Evolutionary conservation across 352 stramenopile species (phyloP).

Genomic region (Pythium aphanidermatum): DNA sequence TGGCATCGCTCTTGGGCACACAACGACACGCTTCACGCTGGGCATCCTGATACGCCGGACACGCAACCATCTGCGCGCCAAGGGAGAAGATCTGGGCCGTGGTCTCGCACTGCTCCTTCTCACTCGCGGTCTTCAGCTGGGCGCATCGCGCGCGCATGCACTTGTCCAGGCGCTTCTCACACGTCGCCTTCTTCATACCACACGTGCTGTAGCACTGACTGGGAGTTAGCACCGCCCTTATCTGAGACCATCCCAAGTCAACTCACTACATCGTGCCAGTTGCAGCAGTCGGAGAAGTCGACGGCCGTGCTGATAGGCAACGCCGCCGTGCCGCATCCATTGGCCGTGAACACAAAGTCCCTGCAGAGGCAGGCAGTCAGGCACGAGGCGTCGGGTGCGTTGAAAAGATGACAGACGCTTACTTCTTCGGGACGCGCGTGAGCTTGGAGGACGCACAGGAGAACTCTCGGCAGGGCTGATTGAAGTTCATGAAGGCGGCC

Average conservation of each 20-base stretch:
- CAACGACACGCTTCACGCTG: constrained; percentile 72
- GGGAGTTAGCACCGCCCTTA: too few relatives aligned
- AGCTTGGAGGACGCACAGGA: constrained; percentile 19
- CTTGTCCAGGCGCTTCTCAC: constrained; percentile 64
- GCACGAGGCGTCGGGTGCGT: too few relatives aligned
- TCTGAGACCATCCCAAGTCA: neutral
- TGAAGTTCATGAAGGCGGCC: constrained; percentile 22
- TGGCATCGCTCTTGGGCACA: constrained; percentile 25
- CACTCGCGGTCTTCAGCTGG: constrained; percentile 4
- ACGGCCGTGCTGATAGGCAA: constrained; percentile 37
- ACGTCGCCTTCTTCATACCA: constrained; percentile 64
- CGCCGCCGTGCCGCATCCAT: constrained; percentile 62
- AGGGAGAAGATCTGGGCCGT: constrained; percentile 63
- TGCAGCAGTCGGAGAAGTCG: constrained; percentile 70
- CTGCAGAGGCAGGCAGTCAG: constrained; percentile 23
- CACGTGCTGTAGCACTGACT: constrained; percentile 82
- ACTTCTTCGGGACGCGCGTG: constrained; percentile 27
- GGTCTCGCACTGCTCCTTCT: constrained; percentile 44
- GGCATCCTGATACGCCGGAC: constrained; percentile 51
- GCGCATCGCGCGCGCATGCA: constrained; percentile 64
- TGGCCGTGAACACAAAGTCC: constrained; percentile 67
- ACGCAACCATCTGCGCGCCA: constrained; percentile 62
- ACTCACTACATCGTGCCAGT: constrained; percentile 73
- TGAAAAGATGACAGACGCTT: too few relatives aligned
- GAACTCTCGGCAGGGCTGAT: constrained; percentile 34